phyloP scores from a whole-genome alignment of 352 stramenopile species.

The Phytophthora lateralis region DNA sequence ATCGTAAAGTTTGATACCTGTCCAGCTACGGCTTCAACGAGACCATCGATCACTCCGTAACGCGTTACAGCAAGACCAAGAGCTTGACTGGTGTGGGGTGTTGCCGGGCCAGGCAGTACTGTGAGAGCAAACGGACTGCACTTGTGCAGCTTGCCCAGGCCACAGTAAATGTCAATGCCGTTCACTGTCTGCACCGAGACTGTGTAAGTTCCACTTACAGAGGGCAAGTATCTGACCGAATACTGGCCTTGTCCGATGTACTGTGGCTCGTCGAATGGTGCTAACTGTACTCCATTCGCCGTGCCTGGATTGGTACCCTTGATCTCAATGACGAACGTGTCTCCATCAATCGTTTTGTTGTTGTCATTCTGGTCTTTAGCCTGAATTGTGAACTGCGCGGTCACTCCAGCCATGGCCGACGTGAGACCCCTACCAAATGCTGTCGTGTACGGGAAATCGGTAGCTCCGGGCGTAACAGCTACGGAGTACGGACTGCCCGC shows the following conservation, averaged over 20 bases:
- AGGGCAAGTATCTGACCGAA: conserved; percentile 86
- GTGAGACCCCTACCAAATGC: conserved; percentile 85
- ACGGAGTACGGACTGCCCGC: conserved; percentile 93
- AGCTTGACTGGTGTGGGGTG: conserved; percentile 89
- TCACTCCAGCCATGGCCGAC: conserved; percentile 81
- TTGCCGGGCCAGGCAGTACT: conserved; percentile 88
- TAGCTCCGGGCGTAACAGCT: conserved; percentile 89
- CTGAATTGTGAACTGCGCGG: conserved; percentile 93
- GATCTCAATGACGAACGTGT: conserved; percentile 78
- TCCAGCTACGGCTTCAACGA: conserved; percentile 93
- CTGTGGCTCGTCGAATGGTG: conserved; percentile 67
- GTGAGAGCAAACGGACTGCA: conserved; percentile 94
- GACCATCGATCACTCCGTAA: conserved; percentile 80
- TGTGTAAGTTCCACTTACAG: conserved; percentile 86
- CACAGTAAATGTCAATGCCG: conserved; percentile 96
- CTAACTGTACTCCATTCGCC: conserved; percentile 33
- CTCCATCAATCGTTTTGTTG: conserved; percentile 85
- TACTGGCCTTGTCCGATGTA: conserved; percentile 94
- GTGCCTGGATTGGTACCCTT: conserved; percentile 32
- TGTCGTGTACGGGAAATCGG: conserved; percentile 95
- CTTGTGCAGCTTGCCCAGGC: conserved; percentile 87
- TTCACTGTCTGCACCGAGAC: conserved; percentile 92
- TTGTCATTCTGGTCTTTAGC: conserved; percentile 94
- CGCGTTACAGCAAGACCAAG: conserved; percentile 58
- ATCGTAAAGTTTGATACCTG: conserved; percentile 94